Evolutionary conservation across 805 yeast genomes (phyloP).

Genomic region (Wickerhamiella azyma): DNA sequence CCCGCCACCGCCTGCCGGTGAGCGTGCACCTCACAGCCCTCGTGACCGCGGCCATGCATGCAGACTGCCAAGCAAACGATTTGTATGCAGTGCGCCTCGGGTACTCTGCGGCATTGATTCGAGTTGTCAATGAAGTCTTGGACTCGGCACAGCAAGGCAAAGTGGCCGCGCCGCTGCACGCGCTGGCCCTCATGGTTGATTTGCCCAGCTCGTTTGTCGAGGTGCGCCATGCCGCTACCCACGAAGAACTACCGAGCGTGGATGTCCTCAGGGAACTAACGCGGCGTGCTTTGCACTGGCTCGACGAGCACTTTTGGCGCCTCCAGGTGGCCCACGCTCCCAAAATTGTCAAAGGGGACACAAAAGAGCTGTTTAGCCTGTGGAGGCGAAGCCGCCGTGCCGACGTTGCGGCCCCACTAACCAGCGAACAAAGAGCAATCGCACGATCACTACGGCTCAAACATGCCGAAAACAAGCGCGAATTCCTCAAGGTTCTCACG

Average conservation of each 20-base stretch:
- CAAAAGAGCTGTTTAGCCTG: conserved; percentile 30
- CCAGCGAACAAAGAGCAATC: conserved; percentile 5
- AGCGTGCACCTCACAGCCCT: conserved; percentile 20
- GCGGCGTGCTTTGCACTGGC: conserved; percentile 58
- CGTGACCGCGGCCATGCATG: conserved; percentile 15
- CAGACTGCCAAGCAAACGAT: conserved; percentile 17
- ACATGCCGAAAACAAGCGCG: neutral
- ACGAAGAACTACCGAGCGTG: conserved; percentile 65
- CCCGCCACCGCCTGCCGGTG: conserved; percentile 20
- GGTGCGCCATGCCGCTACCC: conserved; percentile 79
- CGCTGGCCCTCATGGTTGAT: conserved; percentile 51
- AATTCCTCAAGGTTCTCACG: conserved; percentile 13
- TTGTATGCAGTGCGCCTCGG: conserved; percentile 18
- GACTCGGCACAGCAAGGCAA: conserved; percentile 76
- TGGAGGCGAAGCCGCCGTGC: conserved; percentile 39
- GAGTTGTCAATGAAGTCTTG: conserved; percentile 81
- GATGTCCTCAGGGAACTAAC: conserved; percentile 51
- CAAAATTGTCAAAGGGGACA: conserved; percentile 2
- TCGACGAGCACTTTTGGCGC: conserved; percentile 60
- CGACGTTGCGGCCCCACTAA: conserved; percentile 24
- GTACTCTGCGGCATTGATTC: conserved; percentile 37
- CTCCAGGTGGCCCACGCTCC: conserved; percentile 9
- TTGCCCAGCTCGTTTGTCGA: conserved; percentile 81
- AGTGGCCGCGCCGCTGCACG: conserved; percentile 65
- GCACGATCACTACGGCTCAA: conserved; percentile 2